Evolutionary conservation across 495 filamentous ascomycete genomes (phyloP).

Genomic region (Talaromyces stipitatus): DNA sequence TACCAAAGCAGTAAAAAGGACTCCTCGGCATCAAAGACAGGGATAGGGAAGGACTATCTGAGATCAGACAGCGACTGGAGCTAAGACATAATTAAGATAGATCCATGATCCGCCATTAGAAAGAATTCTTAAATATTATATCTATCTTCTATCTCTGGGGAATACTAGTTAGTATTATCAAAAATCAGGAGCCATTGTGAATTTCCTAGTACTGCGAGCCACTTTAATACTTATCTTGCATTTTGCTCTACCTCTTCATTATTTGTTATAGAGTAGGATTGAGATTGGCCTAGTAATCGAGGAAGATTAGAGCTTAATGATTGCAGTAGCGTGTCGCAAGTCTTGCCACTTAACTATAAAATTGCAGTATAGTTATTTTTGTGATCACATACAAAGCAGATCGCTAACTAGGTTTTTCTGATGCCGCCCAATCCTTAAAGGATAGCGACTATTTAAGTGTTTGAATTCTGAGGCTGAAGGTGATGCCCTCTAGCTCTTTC

Average conservation of each 20-base stretch:
- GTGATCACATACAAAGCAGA: slow-evolving; percentile 26
- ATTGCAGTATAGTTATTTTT: slow-evolving; percentile 19
- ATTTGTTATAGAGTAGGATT: slow-evolving; percentile 6
- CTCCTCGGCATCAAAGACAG: slow-evolving; percentile 11
- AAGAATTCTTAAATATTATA: slow-evolving; percentile 30
- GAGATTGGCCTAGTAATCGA: slow-evolving; percentile 8
- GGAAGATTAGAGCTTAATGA: slow-evolving; percentile 17
- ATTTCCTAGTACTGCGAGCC: slow-evolving; percentile 21
- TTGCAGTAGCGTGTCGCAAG: slow-evolving; percentile 12
- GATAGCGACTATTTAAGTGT: slow-evolving; percentile 19
- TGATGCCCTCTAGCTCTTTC: slow-evolving; percentile 18
- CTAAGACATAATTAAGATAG: slow-evolving; percentile 35
- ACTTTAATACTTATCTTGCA: slow-evolving; percentile 13
- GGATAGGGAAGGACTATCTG: slow-evolving; percentile 17
- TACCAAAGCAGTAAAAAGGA: slow-evolving; percentile 18
- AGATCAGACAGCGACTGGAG: slow-evolving; percentile 20
- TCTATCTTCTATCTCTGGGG: slow-evolving; percentile 5
- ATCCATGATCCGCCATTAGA: slow-evolving; percentile 28
- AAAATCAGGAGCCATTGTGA: slow-evolving; percentile 31
- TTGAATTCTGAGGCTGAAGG: slow-evolving; percentile 11
- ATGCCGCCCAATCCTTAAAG: slow-evolving; percentile 34
- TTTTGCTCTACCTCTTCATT: slow-evolving; percentile 12
- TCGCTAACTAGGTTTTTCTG: slow-evolving; percentile 36
- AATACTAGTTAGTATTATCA: slow-evolving; percentile 34
- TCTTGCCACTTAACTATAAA: slow-evolving; percentile 24